A percentile compares a stretch with the other conserved stretches of the same genome.
Conservation (phyloP, 2,329 filamentous ascomycete species). For the Lachnellula cervina region DNA sequence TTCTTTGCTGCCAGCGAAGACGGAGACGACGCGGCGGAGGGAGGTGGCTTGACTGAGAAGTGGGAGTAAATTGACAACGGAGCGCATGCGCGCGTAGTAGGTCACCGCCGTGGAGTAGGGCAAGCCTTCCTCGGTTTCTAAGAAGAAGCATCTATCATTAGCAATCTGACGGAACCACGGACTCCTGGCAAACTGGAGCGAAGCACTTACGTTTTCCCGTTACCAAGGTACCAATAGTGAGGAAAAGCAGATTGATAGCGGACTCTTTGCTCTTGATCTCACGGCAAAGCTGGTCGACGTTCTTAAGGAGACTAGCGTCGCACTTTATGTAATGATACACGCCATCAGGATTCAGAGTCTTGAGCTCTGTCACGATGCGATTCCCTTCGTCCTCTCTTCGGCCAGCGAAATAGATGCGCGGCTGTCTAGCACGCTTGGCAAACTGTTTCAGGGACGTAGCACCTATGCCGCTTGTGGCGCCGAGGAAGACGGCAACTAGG, state of each 20-base stretch:
- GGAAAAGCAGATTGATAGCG: slow-evolving; percentile 50
- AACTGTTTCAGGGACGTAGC: slow-evolving; percentile 41
- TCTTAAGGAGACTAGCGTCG: slow-evolving; percentile 40
- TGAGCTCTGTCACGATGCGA: slow-evolving; percentile 33
- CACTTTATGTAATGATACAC: slow-evolving; percentile 39
- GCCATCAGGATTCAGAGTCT: slow-evolving; percentile 36
- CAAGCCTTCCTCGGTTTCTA: slow-evolving; percentile 47
- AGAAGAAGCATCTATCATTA: not conserved
- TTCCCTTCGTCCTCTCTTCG: slow-evolving; percentile 37
- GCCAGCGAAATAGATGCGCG: slow-evolving; percentile 43
- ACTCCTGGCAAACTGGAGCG: not conserved
- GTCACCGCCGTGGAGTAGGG: slow-evolving; percentile 43
- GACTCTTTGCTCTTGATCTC: slow-evolving; percentile 45
- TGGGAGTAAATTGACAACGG: slow-evolving; percentile 52
- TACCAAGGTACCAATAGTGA: slow-evolving; percentile 39
- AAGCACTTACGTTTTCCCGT: slow-evolving; percentile 31
- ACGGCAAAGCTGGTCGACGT: slow-evolving; percentile 43
- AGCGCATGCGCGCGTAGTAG: slow-evolving; percentile 52
- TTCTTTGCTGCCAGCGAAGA: slow-evolving; percentile 47
- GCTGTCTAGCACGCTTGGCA: slow-evolving; percentile 32
- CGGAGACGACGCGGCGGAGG: slow-evolving; percentile 49
- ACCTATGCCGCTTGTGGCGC: slow-evolving; percentile 46
- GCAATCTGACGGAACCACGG: not conserved
- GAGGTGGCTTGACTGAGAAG: slow-evolving; percentile 40
- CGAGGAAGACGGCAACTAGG: slow-evolving; percentile 43